Conservation (phyloP, 1,284 basidiomycete species). For the Heterobasidion irregulare region DNA sequence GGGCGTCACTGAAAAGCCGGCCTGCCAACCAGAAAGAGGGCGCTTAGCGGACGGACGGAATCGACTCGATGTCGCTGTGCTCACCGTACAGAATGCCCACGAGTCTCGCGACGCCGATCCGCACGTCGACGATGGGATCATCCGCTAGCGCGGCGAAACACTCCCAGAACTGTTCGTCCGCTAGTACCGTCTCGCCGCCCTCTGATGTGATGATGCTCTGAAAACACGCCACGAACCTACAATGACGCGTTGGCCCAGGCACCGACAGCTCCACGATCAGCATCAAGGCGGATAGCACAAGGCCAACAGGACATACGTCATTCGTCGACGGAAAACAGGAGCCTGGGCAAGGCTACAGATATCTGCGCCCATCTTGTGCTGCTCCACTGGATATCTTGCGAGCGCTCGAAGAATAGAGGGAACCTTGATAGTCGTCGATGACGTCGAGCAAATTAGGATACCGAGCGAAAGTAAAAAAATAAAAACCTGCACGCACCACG, state of each 20-base stretch:
- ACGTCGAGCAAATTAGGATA: constrained; percentile 5
- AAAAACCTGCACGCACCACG: constrained; percentile 38
- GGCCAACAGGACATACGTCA: constrained; percentile 48
- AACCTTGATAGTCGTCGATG: constrained; percentile 31
- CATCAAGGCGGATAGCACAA: constrained; percentile 1
- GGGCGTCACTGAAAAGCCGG: constrained; percentile 1
- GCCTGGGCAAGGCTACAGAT: constrained; percentile 49
- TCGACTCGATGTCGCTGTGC: background rate
- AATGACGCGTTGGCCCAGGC: background rate
- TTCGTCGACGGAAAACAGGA: constrained; percentile 56
- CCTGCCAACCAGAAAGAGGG: constrained; percentile 4
- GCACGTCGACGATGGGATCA: constrained; percentile 80
- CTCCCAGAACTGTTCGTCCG: constrained; percentile 55
- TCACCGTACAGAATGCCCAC: constrained; percentile 42
- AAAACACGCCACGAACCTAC: constrained; percentile 59
- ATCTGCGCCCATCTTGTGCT: constrained; percentile 37
- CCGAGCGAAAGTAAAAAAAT: constrained; percentile 3
- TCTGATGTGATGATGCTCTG: constrained; percentile 47
- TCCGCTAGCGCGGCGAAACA: constrained; percentile 49
- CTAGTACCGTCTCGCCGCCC: constrained; percentile 27
- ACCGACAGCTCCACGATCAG: background rate
- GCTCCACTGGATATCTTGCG: constrained; percentile 25
- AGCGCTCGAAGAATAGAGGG: constrained; percentile 45
- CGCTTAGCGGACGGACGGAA: background rate
- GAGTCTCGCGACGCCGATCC: constrained; percentile 76